Evolutionary conservation across 768 basidiomycete species (phyloP).

Genomic region (Phlebiopsis gigantea): DNA sequence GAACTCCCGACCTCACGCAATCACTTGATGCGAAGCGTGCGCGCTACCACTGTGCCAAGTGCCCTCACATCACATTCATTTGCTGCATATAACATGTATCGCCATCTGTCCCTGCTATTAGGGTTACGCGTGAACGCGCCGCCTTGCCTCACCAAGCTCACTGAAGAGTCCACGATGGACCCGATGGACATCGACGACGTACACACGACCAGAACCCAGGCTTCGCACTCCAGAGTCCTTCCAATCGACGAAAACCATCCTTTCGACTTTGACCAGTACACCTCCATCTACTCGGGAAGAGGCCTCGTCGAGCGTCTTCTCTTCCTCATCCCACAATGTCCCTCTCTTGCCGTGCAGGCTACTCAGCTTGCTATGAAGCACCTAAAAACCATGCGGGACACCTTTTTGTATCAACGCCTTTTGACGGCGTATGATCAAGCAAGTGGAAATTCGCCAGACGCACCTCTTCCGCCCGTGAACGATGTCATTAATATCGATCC

Average conservation of each 20-base stretch:
- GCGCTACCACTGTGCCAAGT: constrained; percentile 32
- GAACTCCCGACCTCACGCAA: constrained; percentile 30
- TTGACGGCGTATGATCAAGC: constrained; percentile 51
- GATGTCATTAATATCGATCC: constrained; percentile 53
- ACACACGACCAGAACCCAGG: background rate
- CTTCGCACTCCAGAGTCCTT: background rate
- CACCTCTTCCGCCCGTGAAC: constrained; percentile 38
- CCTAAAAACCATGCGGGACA: constrained; percentile 66
- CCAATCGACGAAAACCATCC: constrained; percentile 74
- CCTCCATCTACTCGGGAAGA: constrained; percentile 72
- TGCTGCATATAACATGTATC: background rate
- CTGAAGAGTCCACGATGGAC: background rate
- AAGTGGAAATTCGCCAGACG: constrained; percentile 23
- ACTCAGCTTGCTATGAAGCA: constrained; percentile 60
- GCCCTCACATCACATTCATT: constrained; percentile 12
- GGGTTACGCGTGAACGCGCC: background rate
- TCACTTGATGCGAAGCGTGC: constrained; percentile 25
- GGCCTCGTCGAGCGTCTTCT: constrained; percentile 71
- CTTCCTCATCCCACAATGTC: constrained; percentile 59
- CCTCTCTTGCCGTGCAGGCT: constrained; percentile 67
- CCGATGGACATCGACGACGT: constrained; percentile 6
- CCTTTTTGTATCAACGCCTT: constrained; percentile 47
- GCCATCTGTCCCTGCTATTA: background rate
- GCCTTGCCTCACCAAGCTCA: background rate
- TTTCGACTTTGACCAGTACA: constrained; percentile 82